Evolutionary conservation across 169 alveolate species (phyloP).

Genomic region (Plasmodium vivax): DNA sequence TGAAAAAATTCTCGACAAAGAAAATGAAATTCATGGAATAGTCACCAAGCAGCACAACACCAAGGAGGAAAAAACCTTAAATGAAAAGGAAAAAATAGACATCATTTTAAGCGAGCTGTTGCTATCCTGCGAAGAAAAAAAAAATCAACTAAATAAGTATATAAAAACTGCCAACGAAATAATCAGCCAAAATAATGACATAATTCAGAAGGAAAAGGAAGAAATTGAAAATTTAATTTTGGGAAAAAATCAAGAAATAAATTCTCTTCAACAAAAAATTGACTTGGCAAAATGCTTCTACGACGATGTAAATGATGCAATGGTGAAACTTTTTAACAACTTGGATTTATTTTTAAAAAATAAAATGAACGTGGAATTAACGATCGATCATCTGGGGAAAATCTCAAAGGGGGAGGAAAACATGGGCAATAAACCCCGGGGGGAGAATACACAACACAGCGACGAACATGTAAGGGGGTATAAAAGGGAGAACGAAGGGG

Average conservation of each 20-base stretch:
- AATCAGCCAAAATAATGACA: slow-evolving; percentile 31
- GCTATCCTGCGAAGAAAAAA: slow-evolving; percentile 46
- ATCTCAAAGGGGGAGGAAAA: background rate
- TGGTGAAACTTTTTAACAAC: slow-evolving; percentile 22
- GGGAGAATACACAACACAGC: background rate
- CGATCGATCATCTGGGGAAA: background rate
- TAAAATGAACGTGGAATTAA: slow-evolving; percentile 37
- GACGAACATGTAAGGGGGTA: background rate
- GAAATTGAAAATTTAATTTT: slow-evolving; percentile 3
- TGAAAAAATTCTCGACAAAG: slow-evolving; percentile 40
- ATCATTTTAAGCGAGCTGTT: slow-evolving; percentile 44
- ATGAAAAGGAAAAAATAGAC: slow-evolving; percentile 49
- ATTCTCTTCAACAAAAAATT: slow-evolving; percentile 36
- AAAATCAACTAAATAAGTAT: slow-evolving; percentile 29
- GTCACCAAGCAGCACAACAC: background rate
- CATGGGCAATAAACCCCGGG: background rate
- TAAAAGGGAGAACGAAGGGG: background rate
- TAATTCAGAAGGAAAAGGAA: slow-evolving; percentile 29
- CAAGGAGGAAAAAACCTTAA: slow-evolving; percentile 28
- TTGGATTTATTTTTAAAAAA: slow-evolving; percentile 24
- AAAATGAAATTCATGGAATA: slow-evolving; percentile 12
- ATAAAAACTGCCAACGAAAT: slow-evolving; percentile 44
- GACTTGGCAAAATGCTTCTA: slow-evolving; percentile 6
- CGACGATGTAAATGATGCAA: slow-evolving; percentile 17
- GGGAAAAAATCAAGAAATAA: slow-evolving; percentile 46